phyloP scores from a whole-genome alignment of 495 filamentous ascomycete species.

The Neurospora tetrasperma region DNA sequence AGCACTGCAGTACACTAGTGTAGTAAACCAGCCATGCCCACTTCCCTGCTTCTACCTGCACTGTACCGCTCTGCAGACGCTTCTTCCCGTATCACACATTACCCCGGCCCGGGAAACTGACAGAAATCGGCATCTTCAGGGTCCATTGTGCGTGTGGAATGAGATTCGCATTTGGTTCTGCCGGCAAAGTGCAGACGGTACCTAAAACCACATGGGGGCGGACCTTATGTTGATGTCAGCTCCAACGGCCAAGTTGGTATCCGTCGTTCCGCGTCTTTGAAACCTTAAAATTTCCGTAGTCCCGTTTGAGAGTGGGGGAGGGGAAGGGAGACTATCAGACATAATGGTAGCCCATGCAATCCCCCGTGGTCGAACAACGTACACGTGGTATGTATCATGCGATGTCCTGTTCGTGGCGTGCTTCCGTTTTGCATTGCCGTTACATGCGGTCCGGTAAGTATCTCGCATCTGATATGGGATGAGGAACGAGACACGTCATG shows the following conservation, averaged over 20 bases:
- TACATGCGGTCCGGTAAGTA: background rate
- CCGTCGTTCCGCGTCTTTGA: background rate
- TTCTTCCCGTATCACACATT: background rate
- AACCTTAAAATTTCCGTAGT: background rate
- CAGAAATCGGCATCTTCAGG: background rate
- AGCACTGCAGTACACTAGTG: background rate
- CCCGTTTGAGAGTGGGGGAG: too few species aligned
- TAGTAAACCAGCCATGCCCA: background rate
- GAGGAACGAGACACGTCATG: background rate
- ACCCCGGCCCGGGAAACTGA: background rate
- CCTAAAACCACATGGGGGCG: background rate
- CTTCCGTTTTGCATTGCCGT: background rate
- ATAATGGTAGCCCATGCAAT: background rate
- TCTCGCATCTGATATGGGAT: background rate
- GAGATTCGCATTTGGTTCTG: background rate
- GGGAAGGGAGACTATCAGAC: background rate
- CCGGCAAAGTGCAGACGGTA: background rate
- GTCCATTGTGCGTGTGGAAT: background rate
- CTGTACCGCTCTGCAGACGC: background rate
- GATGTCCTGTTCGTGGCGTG: background rate
- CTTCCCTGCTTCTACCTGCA: background rate
- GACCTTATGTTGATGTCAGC: background rate
- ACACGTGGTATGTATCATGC: background rate
- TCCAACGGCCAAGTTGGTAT: background rate
- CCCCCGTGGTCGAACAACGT: background rate